Percentiles rank a stretch among this genome's conserved stretches.
These are phyloP conservation scores for Thinopyrum obtusiflorum DNA, from an alignment of 202 grass and related monocot species.

Conservation along the genomic window DNA sequence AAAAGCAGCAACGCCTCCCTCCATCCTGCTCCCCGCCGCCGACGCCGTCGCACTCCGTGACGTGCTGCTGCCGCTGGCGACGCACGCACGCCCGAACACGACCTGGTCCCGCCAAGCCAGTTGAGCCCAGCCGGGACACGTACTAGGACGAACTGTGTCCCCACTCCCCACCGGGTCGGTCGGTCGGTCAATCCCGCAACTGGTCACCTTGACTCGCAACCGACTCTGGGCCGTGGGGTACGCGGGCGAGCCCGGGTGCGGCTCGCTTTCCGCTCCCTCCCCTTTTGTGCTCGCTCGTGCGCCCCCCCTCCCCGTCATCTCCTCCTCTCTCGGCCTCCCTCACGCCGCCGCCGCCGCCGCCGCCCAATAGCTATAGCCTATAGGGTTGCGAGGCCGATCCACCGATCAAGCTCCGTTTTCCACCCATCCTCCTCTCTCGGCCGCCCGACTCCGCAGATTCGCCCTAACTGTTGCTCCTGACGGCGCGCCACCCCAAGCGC, in stretches of 20 bases:
- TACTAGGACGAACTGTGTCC: background rate
- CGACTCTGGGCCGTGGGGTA: background rate
- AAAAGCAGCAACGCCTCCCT: slow-evolving; percentile 16
- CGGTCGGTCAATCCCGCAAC: background rate
- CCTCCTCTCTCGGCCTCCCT: background rate
- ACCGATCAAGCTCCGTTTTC: background rate
- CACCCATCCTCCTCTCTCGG: background rate
- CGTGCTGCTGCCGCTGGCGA: background rate
- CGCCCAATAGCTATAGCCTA: too few relatives aligned
- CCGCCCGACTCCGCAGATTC: background rate
- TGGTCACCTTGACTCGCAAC: background rate
- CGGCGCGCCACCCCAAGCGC: background rate
- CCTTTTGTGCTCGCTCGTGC: background rate
- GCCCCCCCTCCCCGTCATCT: background rate
- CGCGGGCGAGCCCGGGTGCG: background rate
- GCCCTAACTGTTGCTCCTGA: background rate
- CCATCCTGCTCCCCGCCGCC: background rate
- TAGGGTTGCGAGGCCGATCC: slow-evolving; percentile 21
- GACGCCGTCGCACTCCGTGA: background rate
- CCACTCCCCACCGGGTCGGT: background rate
- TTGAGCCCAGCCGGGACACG: background rate
- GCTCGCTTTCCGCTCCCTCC: background rate
- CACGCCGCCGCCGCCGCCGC: slow-evolving; percentile 17
- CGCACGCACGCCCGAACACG: background rate
- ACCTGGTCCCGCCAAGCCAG: slow-evolving; percentile 1